Conservation (phyloP, 805 yeast genomes). For the Metschnikowia gruessii region DNA sequence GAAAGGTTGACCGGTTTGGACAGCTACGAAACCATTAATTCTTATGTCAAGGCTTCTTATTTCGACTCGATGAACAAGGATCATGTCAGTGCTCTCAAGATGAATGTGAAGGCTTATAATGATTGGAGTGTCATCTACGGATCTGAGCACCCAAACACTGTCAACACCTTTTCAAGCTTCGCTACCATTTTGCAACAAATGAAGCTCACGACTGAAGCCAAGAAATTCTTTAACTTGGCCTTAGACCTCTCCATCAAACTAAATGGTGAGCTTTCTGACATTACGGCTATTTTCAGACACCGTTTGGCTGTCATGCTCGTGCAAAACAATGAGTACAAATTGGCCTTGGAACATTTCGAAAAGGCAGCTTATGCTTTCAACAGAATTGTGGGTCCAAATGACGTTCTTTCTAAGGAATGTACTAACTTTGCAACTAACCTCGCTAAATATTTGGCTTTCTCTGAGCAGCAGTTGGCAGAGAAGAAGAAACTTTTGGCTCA, state of each 20-base stretch:
- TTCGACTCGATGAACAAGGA: conserved; percentile 63
- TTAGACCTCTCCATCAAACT: conserved; percentile 47
- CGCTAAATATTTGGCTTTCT: conserved; percentile 44
- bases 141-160: conserved; percentile 64
- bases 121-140: conserved; percentile 60
- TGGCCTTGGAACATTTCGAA: conserved; percentile 54
- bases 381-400: conserved; percentile 61
- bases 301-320: conserved; percentile 56
- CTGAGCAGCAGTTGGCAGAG: conserved; percentile 38
- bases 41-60: conserved; percentile 71
- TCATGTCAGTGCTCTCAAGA: conserved; percentile 56
- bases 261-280: conserved; percentile 58
- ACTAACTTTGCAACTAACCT: conserved; percentile 62
- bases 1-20: conserved; percentile 85
- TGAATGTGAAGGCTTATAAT: conserved; percentile 57
- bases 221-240: conserved; percentile 52
- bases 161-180: conserved; percentile 60
- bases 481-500: conserved; percentile 25
- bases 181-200: conserved; percentile 57
- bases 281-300: conserved; percentile 63
- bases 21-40: conserved; percentile 67
- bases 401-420: conserved; percentile 64
- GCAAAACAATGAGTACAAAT: conserved; percentile 47
- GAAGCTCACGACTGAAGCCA: conserved; percentile 47
- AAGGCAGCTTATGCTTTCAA: conserved; percentile 57